Evolutionary conservation across 1,284 basidiomycete genomes (phyloP), one percentile per base, ranked within the genome.

Genomic region (Calocybe gambosa): DNA sequence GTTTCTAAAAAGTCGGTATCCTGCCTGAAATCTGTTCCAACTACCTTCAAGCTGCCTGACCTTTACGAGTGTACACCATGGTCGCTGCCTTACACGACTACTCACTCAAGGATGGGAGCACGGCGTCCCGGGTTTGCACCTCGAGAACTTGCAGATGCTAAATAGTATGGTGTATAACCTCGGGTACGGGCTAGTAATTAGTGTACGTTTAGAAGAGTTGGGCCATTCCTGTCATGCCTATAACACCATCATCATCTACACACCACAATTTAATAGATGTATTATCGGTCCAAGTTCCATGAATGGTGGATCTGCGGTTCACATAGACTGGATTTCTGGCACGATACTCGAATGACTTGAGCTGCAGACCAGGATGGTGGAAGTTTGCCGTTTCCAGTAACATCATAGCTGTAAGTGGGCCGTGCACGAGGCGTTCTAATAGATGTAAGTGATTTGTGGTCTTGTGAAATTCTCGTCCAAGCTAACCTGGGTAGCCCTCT

Each of bases 381-480:
- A 76, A 68, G 8, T 68, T 62, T 20, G 78, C 69, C 0, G 75
- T 65, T 58, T 91, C 87, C 35, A 91, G 68, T 4, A 91, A 67
- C 74, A 91, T 79, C 40, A 88, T 69, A 0, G 89, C 85, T 1
- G 82, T 91, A 38, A 92, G 65, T 18, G 89, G 89, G 0, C 85
- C 89, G 59, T 92, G 89, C 5, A 92, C 85, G 12, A 92, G 73
- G 12, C 86, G 78, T 63, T 89, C 87, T 80, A 61, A 15, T 15
- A 19, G 47, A 20, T 25, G 49, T 37, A 13, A 37, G 38, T 39
- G 45, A 13, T 42, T 19, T 43, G 44, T 21, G 12, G 26, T 21
- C 15, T 28, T 34, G 45, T 13, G 18, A 33, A 42, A 41, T 35
- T 28, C 20, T 9, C 9, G n/a, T 36, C 10, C 16, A 16, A n/a